Evolutionary conservation across 768 basidiomycete species (phyloP).

Genomic region (Tricholoma saponaceum): DNA sequence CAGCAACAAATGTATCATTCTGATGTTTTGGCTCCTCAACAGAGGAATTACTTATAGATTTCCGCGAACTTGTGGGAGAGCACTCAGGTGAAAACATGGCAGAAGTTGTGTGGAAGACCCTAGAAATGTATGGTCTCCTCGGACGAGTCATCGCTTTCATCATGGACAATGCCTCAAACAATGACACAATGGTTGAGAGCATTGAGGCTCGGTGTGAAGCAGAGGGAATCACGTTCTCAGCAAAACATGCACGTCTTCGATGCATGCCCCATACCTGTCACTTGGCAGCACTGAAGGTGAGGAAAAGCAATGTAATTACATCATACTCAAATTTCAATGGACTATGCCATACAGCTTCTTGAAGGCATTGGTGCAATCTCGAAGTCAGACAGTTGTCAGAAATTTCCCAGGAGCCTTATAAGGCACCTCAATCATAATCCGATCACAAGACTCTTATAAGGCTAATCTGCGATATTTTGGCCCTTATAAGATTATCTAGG

Average conservation of each 20-base stretch:
- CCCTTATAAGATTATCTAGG: no score
- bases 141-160: slow-evolving; percentile 26
- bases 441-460: no score
- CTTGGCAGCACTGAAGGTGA: slow-evolving; percentile 28
- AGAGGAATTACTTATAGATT: slow-evolving; percentile 35
- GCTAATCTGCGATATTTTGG: no score
- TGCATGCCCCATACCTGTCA: slow-evolving; percentile 39
- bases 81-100: slow-evolving; percentile 34
- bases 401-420: no score
- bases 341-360: slow-evolving; percentile 18
- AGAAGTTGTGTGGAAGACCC: slow-evolving; percentile 24
- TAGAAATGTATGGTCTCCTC: slow-evolving; percentile 20
- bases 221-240: slow-evolving; percentile 20
- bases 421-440: no score
- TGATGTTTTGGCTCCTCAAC: slow-evolving; percentile 4
- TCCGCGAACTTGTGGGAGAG: slow-evolving; percentile 28
- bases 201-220: slow-evolving; percentile 14
- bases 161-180: slow-evolving; percentile 33
- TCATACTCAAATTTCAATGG: slow-evolving; percentile 11
- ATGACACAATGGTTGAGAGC: slow-evolving; percentile 26
- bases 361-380: neutral
- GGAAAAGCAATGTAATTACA: neutral
- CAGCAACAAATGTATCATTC: neutral
- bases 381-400: slow-evolving; percentile 18
- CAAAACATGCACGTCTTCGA: slow-evolving; percentile 19